These are phyloP conservation scores for Fusarium subtropicale DNA, from an alignment of 2,329 filamentous ascomycete species.

Conservation along the genomic window DNA sequence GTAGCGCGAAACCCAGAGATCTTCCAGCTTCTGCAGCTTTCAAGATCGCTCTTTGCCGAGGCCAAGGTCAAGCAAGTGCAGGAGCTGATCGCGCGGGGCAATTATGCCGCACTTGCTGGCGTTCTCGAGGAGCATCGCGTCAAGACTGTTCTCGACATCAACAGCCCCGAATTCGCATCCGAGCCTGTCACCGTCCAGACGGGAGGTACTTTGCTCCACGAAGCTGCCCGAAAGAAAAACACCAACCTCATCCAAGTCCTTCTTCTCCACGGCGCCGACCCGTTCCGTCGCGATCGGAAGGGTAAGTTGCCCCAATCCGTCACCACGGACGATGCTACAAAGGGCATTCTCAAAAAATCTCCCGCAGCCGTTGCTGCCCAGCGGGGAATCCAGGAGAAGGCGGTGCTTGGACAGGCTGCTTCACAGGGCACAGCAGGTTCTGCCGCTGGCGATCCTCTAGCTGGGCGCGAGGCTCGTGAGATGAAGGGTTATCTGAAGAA, in stretches of 20 bases:
- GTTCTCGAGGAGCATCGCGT: slow-evolving; percentile 87
- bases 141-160: slow-evolving; percentile 90
- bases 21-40: slow-evolving; percentile 92
- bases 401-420: slow-evolving; percentile 82
- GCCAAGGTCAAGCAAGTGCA: slow-evolving; percentile 87
- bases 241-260: slow-evolving; percentile 89
- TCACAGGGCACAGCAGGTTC: slow-evolving; percentile 66
- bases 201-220: slow-evolving; percentile 93
- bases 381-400: slow-evolving; percentile 95
- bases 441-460: slow-evolving; percentile 69
- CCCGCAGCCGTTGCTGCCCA: slow-evolving; percentile 95
- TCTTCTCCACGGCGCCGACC: slow-evolving; percentile 93
- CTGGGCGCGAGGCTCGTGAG: slow-evolving; percentile 88
- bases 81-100: slow-evolving; percentile 74
- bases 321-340: slow-evolving; percentile 91
- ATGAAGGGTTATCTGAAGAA: slow-evolving; percentile 99
- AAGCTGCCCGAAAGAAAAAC: slow-evolving; percentile 90
- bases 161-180: slow-evolving; percentile 87
- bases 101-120: slow-evolving; percentile 82
- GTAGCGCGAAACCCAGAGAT: slow-evolving; percentile 93
- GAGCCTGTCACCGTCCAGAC: slow-evolving; percentile 80
- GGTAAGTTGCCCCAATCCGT: slow-evolving; percentile 96
- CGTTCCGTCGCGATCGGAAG: slow-evolving; percentile 93
- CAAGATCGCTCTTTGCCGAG: slow-evolving; percentile 90
- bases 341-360: slow-evolving; percentile 90